A percentile compares a stretch with the other conserved stretches of the same genome.
Conservation (phyloP, 2,329 filamentous ascomycete species). For the Trichoderma sp. region DNA sequence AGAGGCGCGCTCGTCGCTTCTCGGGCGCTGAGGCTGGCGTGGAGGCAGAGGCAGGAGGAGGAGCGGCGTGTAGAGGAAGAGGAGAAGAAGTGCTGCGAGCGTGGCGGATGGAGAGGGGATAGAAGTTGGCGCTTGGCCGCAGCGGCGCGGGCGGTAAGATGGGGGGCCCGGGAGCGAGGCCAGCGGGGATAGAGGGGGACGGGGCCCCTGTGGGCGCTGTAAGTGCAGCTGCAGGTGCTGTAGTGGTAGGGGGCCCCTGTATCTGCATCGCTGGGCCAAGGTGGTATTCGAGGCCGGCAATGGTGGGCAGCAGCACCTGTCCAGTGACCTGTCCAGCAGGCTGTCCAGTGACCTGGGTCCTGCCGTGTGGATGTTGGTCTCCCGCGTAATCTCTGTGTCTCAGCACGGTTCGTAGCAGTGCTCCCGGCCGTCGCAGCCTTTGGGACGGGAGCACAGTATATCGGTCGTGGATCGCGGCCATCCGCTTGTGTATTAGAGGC, state of each 20-base stretch:
- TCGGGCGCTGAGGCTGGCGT: constrained; percentile 16
- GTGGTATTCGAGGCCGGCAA: background rate
- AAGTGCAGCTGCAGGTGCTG: constrained; percentile 10
- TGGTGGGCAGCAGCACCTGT: background rate
- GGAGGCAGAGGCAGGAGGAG: constrained; percentile 6
- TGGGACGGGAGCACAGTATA: constrained; percentile 25
- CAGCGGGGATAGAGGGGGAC: constrained; percentile 8
- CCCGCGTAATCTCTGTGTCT: constrained; percentile 25
- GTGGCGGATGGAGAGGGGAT: constrained; percentile 24
- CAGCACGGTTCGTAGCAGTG: constrained; percentile 24
- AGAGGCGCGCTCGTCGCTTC: constrained; percentile 24
- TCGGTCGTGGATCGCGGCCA: constrained; percentile 25
- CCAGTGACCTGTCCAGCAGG: background rate
- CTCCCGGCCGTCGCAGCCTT: constrained; percentile 25
- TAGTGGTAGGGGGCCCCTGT: constrained; percentile 20
- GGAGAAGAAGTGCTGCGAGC: constrained; percentile 27
- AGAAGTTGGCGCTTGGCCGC: constrained; percentile 22
- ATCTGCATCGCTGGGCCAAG: no score
- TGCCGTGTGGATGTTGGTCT: background rate
- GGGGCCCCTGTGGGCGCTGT: constrained; percentile 12
- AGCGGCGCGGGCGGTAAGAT: constrained; percentile 11
- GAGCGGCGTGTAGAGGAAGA: constrained; percentile 22
- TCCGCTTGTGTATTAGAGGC: constrained; percentile 15
- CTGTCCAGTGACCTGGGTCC: background rate
- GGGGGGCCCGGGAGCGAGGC: constrained; percentile 7